Conservation (phyloP, 495 filamentous ascomycete genomes). For the Polyplosphaeria fusca region DNA sequence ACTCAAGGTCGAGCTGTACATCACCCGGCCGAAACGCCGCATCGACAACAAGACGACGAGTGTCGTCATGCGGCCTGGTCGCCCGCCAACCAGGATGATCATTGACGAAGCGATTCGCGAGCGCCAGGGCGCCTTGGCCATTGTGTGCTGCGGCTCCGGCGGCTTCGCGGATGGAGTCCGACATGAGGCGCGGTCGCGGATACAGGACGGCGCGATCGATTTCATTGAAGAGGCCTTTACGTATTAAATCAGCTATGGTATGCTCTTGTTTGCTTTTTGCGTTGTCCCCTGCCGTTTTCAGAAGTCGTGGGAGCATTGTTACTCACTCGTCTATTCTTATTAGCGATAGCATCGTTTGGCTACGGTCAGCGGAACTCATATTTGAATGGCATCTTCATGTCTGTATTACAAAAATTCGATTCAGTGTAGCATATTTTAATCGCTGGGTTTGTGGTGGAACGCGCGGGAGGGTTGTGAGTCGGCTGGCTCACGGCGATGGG, state of each 20-base stretch:
- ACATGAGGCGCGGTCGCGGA: slow-evolving; percentile 62
- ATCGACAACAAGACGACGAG: slow-evolving; percentile 80
- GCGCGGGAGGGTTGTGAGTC: no score
- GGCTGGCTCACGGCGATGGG: no score
- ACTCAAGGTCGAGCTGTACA: slow-evolving; percentile 80
- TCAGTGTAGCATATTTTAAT: no score
- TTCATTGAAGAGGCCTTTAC: slow-evolving; percentile 96
- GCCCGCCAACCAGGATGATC: slow-evolving; percentile 56
- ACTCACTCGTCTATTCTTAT: no score
- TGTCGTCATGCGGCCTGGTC: slow-evolving; percentile 85
- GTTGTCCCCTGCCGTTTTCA: no score
- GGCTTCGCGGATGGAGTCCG: slow-evolving; percentile 86
- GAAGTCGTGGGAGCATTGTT: no score
- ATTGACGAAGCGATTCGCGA: slow-evolving; percentile 73
- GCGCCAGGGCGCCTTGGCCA: slow-evolving; percentile 76
- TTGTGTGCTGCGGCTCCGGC: slow-evolving; percentile 87
- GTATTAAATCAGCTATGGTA: slow-evolving; percentile 32
- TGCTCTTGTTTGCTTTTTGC: neutral
- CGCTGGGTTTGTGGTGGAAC: no score
- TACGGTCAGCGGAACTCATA: no score
- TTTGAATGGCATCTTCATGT: no score
- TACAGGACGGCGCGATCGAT: slow-evolving; percentile 67
- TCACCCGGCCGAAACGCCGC: slow-evolving; percentile 74
- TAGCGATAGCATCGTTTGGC: no score
- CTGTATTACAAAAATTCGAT: no score